Base-by-base conservation (phyloP, 176 grass and related monocot genomes). In the Lolium perenne region DNA sequence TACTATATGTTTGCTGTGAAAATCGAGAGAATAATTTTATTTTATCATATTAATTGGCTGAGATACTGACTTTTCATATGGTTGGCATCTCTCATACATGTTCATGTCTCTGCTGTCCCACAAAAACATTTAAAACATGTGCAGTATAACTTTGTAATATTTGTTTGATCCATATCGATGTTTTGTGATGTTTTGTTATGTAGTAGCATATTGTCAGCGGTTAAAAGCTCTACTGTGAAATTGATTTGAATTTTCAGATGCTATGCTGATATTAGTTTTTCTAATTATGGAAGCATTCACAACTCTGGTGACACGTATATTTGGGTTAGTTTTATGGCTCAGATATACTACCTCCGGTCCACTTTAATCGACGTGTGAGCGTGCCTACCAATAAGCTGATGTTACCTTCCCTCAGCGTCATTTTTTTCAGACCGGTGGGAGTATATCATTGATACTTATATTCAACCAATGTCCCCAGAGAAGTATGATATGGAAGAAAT, bases 381-480 rank as follows among this genome's bases (percentile, higher is more conserved):
- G n/a, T n/a, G n/a, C n/a, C n/a, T n/a, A n/a, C n/a, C n/a, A n/a
- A n/a, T n/a, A n/a, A n/a, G n/a, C n/a, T n/a, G n/a, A n/a, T n/a
- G n/a, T n/a, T n/a, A n/a, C n/a, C n/a, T n/a, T n/a, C n/a, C n/a
- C n/a, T n/a, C n/a, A n/a, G n/a, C n/a, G n/a, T n/a, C n/a, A n/a
- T n/a, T n/a, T n/a, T n/a, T n/a, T n/a, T n/a, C n/a, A n/a, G n/a
- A n/a, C n/a, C n/a, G n/a, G n/a, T n/a, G n/a, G n/a, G n/a, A n/a
- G n/a, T 29, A 77, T 82, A 56, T 84, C 71, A 38, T 78, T 78
- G 32, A 9, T 50, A 73, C 46, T 47, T 90, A 38, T 77, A 43
- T 64, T 81, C 17, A 84, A 35, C 47, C 74, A 77, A 23, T 56
- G 16, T 56, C 38, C 55, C 18, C 13, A 2, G 26, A 29, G 26